Evolutionary conservation across 306 rosid species (phyloP), one percentile per base, ranked within the genome.

Genomic region (Cyamopsis tetragonoloba): DNA sequence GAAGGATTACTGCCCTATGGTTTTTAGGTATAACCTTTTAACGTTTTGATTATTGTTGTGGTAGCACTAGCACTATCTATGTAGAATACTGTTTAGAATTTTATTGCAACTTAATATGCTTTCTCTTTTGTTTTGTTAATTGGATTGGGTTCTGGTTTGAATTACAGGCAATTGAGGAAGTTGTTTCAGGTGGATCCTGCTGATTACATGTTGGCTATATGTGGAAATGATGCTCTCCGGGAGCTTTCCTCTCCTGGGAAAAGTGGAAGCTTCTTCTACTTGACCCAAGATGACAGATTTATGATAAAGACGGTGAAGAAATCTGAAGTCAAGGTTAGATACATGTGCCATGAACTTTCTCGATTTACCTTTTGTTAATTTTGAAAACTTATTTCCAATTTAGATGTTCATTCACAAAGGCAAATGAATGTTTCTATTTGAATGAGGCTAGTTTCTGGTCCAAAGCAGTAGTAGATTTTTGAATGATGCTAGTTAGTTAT

Each of bases 1-100:
- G 99, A 95, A 95, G 78, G 97, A 95, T 68, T 95, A 95, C 75
- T 95, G 99, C 49, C 97, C 99, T 32, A 68, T 86, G 91, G 99
- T 95, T 51, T 95, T 95, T 46, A 88, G 99, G 99, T 95, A 81
- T 68, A 31, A 7, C 20, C 30, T 68, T 24, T 55, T 73, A 20
- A 19, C 10, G 7, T 72, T 23, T 48, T 46, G 18, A 0, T 47
- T 2, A 19, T 60, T 19, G 14, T 4, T n/a, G n/a, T n/a, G n/a
- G n/a, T n/a, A n/a, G n/a, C 62, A 27, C 46, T 5, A 31, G 12
- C 0, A 1, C 62, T 6, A 17, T 5, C 39, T 28, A 5, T 20
- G 74, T 34, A 4, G 31, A 44, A 31, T 43, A 34, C 23, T 18
- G 15, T 19, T 2, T 47, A 5, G 30, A 30, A n/a, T 46, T 42